Percentiles rank a stretch among this genome's conserved stretches.
phyloP scores from a whole-genome alignment of 768 basidiomycete species.

The Mycena capillaripes region DNA sequence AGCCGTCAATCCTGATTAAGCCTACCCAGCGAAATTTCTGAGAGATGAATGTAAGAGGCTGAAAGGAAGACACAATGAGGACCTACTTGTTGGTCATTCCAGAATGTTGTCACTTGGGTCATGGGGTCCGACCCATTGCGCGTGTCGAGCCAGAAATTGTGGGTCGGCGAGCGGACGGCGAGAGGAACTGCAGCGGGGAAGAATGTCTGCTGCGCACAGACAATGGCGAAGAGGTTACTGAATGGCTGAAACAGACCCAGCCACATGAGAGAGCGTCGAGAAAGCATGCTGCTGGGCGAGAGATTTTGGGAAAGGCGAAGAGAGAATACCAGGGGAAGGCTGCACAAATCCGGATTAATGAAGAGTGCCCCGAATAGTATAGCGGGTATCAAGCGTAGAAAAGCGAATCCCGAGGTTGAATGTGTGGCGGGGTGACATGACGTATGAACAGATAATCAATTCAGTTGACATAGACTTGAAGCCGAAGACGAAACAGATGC shows the following conservation, averaged over 20 bases:
- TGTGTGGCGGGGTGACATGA: too few relatives aligned
- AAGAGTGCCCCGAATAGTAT: too few relatives aligned
- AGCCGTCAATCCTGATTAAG: constrained; percentile 60
- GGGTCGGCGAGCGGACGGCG: constrained; percentile 65
- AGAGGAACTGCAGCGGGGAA: constrained; percentile 63
- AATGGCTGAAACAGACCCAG: not conserved
- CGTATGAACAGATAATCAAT: too few relatives aligned
- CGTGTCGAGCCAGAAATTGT: constrained; percentile 58
- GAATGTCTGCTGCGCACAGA: constrained; percentile 37
- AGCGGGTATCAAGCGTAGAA: too few relatives aligned
- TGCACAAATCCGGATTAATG: too few relatives aligned
- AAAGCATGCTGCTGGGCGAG: not conserved
- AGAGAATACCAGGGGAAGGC: too few relatives aligned
- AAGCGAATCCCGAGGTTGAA: too few relatives aligned
- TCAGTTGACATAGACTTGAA: too few relatives aligned
- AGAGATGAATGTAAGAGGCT: constrained; percentile 44
- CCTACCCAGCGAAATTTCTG: constrained; percentile 66
- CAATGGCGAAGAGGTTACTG: not conserved
- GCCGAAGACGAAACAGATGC: too few relatives aligned
- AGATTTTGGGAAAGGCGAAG: not conserved
- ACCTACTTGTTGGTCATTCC: constrained; percentile 58
- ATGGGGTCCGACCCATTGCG: constrained; percentile 50
- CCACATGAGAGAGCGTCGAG: not conserved
- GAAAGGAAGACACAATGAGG: not conserved
- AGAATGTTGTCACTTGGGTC: constrained; percentile 60